Base-by-base conservation (phyloP, 2,329 filamentous ascomycete genomes). In the Aspergillus awamori region DNA sequence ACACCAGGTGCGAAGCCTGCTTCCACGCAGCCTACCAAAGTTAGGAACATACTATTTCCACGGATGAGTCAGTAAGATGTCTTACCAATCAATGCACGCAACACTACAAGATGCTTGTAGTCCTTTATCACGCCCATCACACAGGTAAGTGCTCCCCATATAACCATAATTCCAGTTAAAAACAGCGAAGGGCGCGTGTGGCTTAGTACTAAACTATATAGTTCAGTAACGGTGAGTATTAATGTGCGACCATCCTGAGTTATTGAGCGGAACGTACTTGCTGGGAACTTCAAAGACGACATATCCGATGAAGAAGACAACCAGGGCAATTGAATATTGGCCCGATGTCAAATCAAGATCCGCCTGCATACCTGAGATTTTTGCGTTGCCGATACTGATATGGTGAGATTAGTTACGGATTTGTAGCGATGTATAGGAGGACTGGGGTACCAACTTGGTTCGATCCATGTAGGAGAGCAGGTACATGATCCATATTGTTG, bases 221-320 rank as follows among this genome's bases (percentile, higher is more conserved):
- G 3, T 43, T 5, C 10, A 15, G 1, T 0, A 45, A 45, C 20
- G 8, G 20, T 53, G 15, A 53, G 28, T 2, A 39, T 30, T 8
- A 1, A 24, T 0, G 13, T 33, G 11, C 11, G 11, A 17, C 5
- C 6, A 13, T 8, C 5, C 22, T 10, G 6, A 11, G 33, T 8
- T 8, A 17, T 8, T 20, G 30, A 3, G 13, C 1, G 8, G 17
- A 15, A 49, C 67, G 8, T 49, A 80, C 70, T 85, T 86, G 57
- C 80, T 83, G 0, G 83, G 83, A 1, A 84, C 77, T 66, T 86
- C 83, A 63, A 82, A 84, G 13, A 82, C 66, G 41, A 86, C 79
- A 66, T 86, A 84, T 36, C 73, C 76, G 58, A 83, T 76, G 67
- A 85, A 85, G 74, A 86, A 86, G 5, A 86, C 81, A 1, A 84